Conservation (phyloP, 1,284 basidiomycete species). For the Ustilago esculenta region DNA sequence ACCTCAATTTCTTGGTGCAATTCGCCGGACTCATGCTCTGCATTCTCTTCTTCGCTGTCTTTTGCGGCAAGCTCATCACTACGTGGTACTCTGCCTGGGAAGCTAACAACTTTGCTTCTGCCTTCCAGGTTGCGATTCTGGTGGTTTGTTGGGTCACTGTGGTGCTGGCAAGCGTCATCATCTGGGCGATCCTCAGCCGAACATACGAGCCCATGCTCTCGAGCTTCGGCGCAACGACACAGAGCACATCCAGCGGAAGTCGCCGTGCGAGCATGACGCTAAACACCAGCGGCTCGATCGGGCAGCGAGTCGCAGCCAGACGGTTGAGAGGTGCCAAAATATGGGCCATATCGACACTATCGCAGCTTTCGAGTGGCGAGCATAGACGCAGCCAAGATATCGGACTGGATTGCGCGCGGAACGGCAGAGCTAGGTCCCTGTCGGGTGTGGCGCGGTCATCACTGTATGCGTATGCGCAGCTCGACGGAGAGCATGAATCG, state of each 20-base stretch:
- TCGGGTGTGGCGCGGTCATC: slow-evolving; percentile 9
- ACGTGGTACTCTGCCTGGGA: slow-evolving; percentile 37
- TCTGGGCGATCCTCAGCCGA: slow-evolving; percentile 30
- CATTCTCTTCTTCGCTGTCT: slow-evolving; percentile 26
- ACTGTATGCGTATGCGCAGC: slow-evolving; percentile 19
- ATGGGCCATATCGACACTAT: slow-evolving; percentile 19
- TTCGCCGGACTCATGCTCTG: slow-evolving; percentile 17
- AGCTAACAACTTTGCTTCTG: slow-evolving; percentile 9
- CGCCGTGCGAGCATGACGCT: slow-evolving; percentile 6
- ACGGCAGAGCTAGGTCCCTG: slow-evolving; percentile 4
- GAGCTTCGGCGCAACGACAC: slow-evolving; percentile 5
- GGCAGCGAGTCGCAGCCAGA: neutral
- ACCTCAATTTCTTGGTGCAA: slow-evolving; percentile 32
- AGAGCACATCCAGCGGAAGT: slow-evolving; percentile 6
- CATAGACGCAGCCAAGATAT: slow-evolving; percentile 13
- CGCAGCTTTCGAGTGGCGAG: slow-evolving; percentile 13
- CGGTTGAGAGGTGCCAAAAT: slow-evolving; percentile 14
- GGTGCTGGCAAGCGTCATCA: slow-evolving; percentile 19
- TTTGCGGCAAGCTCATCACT: slow-evolving; percentile 23
- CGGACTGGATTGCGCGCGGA: slow-evolving; percentile 9
- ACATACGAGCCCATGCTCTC: slow-evolving; percentile 39
- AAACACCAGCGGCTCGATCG: neutral
- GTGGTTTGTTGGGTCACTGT: slow-evolving; percentile 26
- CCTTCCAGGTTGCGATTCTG: slow-evolving; percentile 15
- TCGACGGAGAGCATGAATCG: slow-evolving; percentile 11